Conservation (phyloP, 768 basidiomycete genomes). For the Phanerodontia chrysosporium region DNA sequence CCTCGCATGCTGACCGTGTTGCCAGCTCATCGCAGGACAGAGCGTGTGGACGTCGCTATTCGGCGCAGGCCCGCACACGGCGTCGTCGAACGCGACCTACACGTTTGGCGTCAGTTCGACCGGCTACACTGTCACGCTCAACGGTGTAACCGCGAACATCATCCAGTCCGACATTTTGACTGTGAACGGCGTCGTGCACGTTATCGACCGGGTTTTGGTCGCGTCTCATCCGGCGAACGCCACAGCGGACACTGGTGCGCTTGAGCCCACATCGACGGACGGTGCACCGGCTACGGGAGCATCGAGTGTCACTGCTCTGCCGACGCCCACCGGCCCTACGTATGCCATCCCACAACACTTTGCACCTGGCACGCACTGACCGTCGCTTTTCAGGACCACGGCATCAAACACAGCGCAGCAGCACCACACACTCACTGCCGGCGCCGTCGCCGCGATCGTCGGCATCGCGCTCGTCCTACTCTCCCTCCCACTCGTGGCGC, state of each 20-base stretch:
- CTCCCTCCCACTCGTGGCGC: background rate
- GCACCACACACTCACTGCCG: background rate
- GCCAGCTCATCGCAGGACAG: background rate
- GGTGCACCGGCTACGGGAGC: no score
- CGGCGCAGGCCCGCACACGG: background rate
- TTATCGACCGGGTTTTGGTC: slow-evolving; percentile 5
- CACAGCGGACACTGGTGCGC: background rate
- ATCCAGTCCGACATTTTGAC: background rate
- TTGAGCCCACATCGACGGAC: no score
- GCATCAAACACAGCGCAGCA: background rate
- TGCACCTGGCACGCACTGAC: background rate
- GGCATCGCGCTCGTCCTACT: background rate
- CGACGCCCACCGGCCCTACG: no score
- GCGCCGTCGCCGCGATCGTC: slow-evolving; percentile 3
- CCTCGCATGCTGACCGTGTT: background rate
- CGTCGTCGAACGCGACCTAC: background rate
- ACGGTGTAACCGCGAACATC: slow-evolving; percentile 5
- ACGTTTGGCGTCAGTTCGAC: background rate
- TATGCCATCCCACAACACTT: no score
- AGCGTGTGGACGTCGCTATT: background rate
- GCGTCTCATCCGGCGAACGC: background rate
- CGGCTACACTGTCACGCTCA: slow-evolving; percentile 1
- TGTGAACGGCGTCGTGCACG: slow-evolving; percentile 10
- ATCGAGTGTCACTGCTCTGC: no score
- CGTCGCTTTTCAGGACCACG: background rate